Evolutionary conservation across 208 protist species (phyloP).

Genomic region (Entamoeba moshkovskii): DNA sequence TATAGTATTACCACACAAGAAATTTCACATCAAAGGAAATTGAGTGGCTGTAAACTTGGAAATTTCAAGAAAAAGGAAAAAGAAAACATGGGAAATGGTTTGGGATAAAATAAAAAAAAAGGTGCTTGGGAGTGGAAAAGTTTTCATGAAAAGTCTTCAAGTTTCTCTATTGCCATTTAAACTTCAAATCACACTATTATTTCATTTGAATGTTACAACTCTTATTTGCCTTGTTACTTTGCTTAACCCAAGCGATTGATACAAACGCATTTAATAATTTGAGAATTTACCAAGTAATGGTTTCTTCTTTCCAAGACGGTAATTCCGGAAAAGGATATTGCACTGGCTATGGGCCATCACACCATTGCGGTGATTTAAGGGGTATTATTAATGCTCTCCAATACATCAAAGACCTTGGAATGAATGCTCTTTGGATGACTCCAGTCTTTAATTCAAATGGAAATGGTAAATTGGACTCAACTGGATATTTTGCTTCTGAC

Average conservation of each 20-base stretch:
- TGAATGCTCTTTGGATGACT: background rate
- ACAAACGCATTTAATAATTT: background rate
- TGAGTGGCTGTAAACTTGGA: too few species aligned
- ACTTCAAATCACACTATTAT: too few species aligned
- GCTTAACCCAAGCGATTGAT: background rate
- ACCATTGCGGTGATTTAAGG: background rate
- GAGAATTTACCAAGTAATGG: background rate
- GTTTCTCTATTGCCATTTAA: too few species aligned
- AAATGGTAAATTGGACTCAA: background rate
- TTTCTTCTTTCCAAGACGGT: background rate
- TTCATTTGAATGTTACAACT: too few species aligned
- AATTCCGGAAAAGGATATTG: background rate
- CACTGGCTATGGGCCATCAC: background rate
- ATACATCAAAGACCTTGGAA: conserved; percentile 2
- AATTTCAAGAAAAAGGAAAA: too few species aligned
- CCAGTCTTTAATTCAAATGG: background rate
- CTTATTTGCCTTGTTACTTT: background rate
- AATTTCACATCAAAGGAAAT: too few species aligned
- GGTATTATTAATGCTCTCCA: background rate
- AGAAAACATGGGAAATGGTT: too few species aligned
- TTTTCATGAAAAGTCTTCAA: too few species aligned
- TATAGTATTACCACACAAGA: too few species aligned
- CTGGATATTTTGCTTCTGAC: background rate
- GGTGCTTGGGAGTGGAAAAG: too few species aligned
- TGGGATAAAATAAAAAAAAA: too few species aligned